These are phyloP conservation scores for Mollisia scopiformis DNA, from an alignment of 2,329 filamentous ascomycete species.

Conservation along the genomic window DNA sequence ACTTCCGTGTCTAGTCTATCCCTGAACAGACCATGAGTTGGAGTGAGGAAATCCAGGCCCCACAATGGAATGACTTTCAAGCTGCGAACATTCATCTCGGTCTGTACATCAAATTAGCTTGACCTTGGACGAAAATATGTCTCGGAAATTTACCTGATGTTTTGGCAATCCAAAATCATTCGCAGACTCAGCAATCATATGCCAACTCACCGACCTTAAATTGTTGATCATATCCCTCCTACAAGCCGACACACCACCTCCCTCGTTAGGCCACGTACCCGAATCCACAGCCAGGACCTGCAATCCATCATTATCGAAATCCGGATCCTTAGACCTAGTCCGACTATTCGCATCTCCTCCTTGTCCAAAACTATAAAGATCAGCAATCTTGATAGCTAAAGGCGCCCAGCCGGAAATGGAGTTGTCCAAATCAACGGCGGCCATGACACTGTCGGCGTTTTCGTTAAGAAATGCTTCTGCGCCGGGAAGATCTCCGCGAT, in stretches of 20 bases:
- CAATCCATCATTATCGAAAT: conserved; percentile 44
- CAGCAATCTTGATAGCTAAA: conserved; percentile 40
- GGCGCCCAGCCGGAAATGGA: conserved; percentile 38
- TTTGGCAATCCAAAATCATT: conserved; percentile 52
- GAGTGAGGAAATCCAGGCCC: conserved; percentile 52
- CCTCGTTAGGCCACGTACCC: conserved; percentile 36
- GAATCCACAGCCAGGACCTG: conserved; percentile 44
- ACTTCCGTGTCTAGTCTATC: conserved; percentile 53
- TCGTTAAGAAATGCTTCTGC: conserved; percentile 46
- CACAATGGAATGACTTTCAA: conserved; percentile 52
- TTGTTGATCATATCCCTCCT: conserved; percentile 54
- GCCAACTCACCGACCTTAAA: conserved; percentile 50
- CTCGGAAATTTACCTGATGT: conserved; percentile 35
- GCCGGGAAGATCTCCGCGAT: conserved; percentile 40
- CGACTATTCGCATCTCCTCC: conserved; percentile 41
- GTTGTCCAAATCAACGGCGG: conserved; percentile 37
- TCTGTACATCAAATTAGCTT: conserved; percentile 13
- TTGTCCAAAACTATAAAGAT: conserved; percentile 42
- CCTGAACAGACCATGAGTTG: conserved; percentile 51
- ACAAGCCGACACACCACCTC: conserved; percentile 53
- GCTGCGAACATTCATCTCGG: conserved; percentile 46
- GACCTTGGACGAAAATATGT: neutral
- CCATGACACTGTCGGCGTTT: conserved; percentile 38
- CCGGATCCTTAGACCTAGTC: conserved; percentile 42
- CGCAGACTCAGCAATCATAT: conserved; percentile 54